A percentile compares a stretch with the other conserved stretches of the same genome.
Evolutionary conservation across 208 protist genomes (phyloP).

Genomic region (Trichomonas gallinae): DNA sequence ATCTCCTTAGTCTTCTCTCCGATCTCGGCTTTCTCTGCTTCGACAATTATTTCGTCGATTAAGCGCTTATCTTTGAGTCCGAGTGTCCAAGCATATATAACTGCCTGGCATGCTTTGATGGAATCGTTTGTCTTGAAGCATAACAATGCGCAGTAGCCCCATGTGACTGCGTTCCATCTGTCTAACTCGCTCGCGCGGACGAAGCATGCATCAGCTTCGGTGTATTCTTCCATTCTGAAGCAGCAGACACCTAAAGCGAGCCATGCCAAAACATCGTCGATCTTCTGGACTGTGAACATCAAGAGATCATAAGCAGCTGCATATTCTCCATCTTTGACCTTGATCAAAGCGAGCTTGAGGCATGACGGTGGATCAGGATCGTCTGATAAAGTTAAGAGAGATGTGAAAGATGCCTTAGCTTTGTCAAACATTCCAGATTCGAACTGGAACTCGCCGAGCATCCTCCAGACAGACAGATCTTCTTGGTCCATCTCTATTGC

Average conservation of each 20-base stretch:
- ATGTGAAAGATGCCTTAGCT: not conserved
- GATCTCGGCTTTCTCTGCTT: not conserved
- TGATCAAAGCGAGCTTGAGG: not conserved
- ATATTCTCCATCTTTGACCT: not conserved
- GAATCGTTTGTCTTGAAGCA: not conserved
- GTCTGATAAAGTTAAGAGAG: not conserved
- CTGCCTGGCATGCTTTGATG: not conserved
- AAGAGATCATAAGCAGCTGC: not conserved
- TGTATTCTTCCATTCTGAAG: not conserved
- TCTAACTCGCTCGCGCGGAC: not conserved
- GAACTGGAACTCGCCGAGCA: not conserved
- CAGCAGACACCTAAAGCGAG: not conserved
- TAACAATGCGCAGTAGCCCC: not conserved
- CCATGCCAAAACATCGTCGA: not conserved
- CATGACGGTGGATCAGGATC: not conserved
- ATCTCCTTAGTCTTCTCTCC: not conserved
- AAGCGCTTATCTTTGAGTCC: not conserved
- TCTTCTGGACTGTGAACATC: not conserved
- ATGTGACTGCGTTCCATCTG: not conserved
- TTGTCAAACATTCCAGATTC: not conserved
- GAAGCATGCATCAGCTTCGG: not conserved
- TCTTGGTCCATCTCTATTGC: not conserved
- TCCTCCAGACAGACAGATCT: not conserved
- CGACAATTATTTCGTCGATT: not conserved
- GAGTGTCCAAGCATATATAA: not conserved